Percentiles rank a stretch among this genome's conserved stretches.
These are phyloP conservation scores for Syncephalastrum racemosum DNA, from an alignment of 371 early-diverging fungal species.

Conservation along the genomic window DNA sequence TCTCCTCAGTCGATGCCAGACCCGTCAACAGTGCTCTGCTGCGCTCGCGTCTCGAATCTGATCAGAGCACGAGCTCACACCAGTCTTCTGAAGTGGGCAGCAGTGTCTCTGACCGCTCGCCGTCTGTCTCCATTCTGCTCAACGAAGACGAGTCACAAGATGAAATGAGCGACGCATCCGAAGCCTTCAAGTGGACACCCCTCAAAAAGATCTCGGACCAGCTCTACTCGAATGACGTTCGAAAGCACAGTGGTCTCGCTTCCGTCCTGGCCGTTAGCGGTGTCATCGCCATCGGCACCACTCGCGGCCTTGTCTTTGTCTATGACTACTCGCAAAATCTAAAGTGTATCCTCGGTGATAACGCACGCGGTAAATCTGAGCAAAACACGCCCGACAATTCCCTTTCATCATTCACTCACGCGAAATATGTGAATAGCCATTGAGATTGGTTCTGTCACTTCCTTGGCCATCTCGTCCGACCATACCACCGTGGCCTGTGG, in stretches of 20 bases:
- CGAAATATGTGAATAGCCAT: slow-evolving; percentile 29
- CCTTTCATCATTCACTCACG: neutral
- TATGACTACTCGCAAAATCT: slow-evolving; percentile 71
- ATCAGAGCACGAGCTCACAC: slow-evolving; percentile 18
- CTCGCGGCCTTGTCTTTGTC: slow-evolving; percentile 68
- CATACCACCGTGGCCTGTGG: slow-evolving; percentile 70
- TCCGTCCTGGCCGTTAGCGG: slow-evolving; percentile 61
- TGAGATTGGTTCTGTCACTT: slow-evolving; percentile 71
- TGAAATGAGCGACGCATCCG: slow-evolving; percentile 44
- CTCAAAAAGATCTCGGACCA: slow-evolving; percentile 67
- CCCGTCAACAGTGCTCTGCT: slow-evolving; percentile 4
- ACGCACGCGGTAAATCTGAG: slow-evolving; percentile 38
- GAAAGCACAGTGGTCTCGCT: slow-evolving; percentile 55
- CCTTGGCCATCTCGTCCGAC: slow-evolving; percentile 71
- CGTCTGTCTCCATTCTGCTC: slow-evolving; percentile 17
- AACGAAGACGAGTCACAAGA: slow-evolving; percentile 6
- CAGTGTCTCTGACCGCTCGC: slow-evolving; percentile 15
- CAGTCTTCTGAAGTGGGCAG: slow-evolving; percentile 28
- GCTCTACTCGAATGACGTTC: slow-evolving; percentile 61
- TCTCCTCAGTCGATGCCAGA: slow-evolving; percentile 7
- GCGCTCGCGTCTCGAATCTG: slow-evolving; percentile 17
- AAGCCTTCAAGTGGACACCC: slow-evolving; percentile 77
- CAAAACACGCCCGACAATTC: neutral
- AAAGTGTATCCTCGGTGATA: slow-evolving; percentile 64
- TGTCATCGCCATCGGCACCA: slow-evolving; percentile 75